phyloP scores from a whole-genome alignment of 2,329 filamentous ascomycete species.

The Aspergillus pseudoterreus region DNA sequence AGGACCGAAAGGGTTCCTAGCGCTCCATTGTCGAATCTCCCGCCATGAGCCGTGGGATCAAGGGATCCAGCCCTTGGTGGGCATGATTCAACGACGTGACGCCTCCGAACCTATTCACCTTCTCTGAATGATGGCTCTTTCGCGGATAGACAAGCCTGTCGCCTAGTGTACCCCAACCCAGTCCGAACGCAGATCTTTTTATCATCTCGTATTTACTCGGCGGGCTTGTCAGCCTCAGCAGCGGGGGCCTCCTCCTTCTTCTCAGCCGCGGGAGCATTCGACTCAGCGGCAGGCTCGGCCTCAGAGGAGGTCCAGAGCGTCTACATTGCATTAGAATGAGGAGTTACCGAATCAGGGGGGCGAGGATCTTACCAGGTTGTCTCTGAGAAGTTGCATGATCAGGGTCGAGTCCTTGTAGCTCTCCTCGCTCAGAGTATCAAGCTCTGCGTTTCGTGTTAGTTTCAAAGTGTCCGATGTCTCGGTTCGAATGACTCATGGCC shows the following conservation, averaged over 20 bases:
- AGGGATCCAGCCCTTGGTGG: slow-evolving; percentile 1
- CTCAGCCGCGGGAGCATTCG: slow-evolving; percentile 39
- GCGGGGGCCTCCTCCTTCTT: slow-evolving; percentile 43
- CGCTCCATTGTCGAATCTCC: neutral
- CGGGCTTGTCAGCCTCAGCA: slow-evolving; percentile 40
- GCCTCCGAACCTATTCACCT: slow-evolving; percentile 4
- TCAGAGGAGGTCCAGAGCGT: slow-evolving; percentile 99
- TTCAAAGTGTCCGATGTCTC: slow-evolving; percentile 10
- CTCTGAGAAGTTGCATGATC: slow-evolving; percentile 97
- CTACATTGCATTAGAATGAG: slow-evolving; percentile 48
- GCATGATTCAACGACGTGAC: slow-evolving; percentile 4
- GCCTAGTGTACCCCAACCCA: slow-evolving; percentile 8
- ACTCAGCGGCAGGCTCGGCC: slow-evolving; percentile 71
- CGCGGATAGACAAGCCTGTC: slow-evolving; percentile 9
- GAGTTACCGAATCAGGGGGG: neutral
- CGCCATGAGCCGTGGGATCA: neutral
- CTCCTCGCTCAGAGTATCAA: slow-evolving; percentile 95
- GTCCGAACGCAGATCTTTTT: slow-evolving; percentile 28
- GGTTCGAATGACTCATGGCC: neutral
- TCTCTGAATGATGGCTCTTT: slow-evolving; percentile 7
- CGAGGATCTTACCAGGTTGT: slow-evolving; percentile 72
- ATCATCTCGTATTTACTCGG: slow-evolving; percentile 40
- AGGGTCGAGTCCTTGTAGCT: slow-evolving; percentile 99
- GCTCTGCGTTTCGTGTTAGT: slow-evolving; percentile 56
- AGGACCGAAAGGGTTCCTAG: neutral